Evolutionary conservation across 139 green algal genomes (phyloP).

Genomic region (Zygnema circumcarinatum): DNA sequence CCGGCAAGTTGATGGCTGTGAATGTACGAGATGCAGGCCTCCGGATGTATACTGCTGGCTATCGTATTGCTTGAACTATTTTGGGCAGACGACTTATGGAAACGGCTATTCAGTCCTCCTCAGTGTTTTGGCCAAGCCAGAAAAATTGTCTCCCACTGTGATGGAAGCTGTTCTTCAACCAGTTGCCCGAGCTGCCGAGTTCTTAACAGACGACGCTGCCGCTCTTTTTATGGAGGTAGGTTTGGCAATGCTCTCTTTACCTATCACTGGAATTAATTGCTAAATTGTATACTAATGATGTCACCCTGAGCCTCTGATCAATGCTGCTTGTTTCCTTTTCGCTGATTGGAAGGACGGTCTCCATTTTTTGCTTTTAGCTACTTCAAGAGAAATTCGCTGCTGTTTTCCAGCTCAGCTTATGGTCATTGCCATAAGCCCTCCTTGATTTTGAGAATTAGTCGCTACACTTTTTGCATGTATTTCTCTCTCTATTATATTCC

Average conservation of each 20-base stretch:
- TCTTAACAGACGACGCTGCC: constrained; percentile 34
- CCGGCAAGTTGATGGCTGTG: constrained; percentile 3
- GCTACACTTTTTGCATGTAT: no score
- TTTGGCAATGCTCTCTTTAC: not conserved
- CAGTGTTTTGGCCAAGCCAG: constrained; percentile 1
- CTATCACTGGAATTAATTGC: no score
- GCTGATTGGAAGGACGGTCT: no score
- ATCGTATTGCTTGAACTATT: constrained; percentile 60
- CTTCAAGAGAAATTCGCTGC: no score
- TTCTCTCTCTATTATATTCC: no score
- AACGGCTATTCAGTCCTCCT: constrained; percentile 47
- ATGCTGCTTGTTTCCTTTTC: not conserved
- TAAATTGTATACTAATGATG: no score
- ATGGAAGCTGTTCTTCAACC: constrained; percentile 42
- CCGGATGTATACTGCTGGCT: constrained; percentile 34
- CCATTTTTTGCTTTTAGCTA: no score
- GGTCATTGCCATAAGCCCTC: no score
- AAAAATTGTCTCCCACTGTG: not conserved
- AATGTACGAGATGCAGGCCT: constrained; percentile 21
- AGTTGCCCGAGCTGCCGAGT: constrained; percentile 19
- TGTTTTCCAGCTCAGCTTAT: no score
- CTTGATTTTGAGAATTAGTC: no score
- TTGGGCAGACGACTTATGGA: constrained; percentile 51
- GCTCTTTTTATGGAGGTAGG: constrained; percentile 14
- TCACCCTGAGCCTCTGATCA: no score